These are phyloP conservation scores for Saccharomyces uvarum DNA, from an alignment of 1,139 yeast species.

Conservation along the genomic window DNA sequence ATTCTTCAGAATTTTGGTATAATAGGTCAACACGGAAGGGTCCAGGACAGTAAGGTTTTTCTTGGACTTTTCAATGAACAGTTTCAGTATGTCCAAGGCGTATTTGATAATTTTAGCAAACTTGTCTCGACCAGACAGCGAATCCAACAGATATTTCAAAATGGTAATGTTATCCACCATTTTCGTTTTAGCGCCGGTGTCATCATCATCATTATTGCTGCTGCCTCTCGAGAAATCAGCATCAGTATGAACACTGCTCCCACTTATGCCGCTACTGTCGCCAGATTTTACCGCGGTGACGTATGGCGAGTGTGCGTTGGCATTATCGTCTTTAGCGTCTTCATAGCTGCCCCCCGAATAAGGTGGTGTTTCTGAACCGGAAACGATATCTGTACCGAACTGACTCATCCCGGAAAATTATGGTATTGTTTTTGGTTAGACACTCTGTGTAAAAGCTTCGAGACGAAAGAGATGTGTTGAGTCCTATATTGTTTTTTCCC, in stretches of 20 bases:
- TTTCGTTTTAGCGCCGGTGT: not conserved
- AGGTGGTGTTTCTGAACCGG: slow-evolving; percentile 1
- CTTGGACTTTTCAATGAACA: slow-evolving; percentile 42
- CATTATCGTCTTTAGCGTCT: not conserved
- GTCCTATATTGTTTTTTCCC: not conserved
- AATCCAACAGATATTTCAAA: slow-evolving; percentile 44
- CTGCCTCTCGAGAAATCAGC: not conserved
- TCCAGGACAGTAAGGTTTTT: slow-evolving; percentile 14
- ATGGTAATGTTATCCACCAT: slow-evolving; percentile 20
- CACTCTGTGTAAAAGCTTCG: not conserved
- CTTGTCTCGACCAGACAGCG: slow-evolving; percentile 62
- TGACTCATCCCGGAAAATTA: not conserved
- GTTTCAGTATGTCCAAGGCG: slow-evolving; percentile 44
- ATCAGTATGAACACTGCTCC: not conserved
- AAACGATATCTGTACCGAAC: not conserved
- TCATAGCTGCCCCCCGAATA: not conserved
- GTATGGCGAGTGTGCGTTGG: not conserved
- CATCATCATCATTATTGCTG: not conserved
- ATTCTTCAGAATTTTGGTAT: slow-evolving; percentile 23
- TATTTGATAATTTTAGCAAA: slow-evolving; percentile 59
- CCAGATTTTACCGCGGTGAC: not conserved
- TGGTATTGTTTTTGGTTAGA: not conserved
- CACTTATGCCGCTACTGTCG: not conserved
- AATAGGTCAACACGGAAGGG: slow-evolving; percentile 15
- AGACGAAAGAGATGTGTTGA: not conserved